These are phyloP conservation scores for Acrocalymma vagum DNA, from an alignment of 2,329 filamentous ascomycete genomes.

Conservation along the genomic window DNA sequence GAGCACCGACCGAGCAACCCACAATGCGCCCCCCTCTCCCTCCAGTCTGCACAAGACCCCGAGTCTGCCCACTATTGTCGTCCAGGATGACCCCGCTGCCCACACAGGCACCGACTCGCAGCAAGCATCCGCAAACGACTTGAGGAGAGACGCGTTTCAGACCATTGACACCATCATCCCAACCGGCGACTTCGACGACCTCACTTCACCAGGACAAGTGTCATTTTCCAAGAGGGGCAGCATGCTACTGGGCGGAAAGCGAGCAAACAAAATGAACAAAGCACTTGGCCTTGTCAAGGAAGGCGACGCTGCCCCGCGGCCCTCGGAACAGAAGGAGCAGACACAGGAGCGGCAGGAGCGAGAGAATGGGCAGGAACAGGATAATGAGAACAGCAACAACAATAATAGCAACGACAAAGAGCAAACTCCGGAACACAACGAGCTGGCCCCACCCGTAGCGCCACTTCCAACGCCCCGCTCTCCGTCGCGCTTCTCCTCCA, in stretches of 20 bases:
- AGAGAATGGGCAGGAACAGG: conserved; percentile 21
- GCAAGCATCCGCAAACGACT: conserved; percentile 3
- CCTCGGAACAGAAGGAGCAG: conserved; percentile 20
- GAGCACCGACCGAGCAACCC: conserved; percentile 28
- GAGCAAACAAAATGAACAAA: conserved; percentile 50
- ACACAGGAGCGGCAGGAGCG: conserved; percentile 22
- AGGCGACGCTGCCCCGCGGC: conserved; percentile 20
- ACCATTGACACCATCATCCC: conserved; percentile 64
- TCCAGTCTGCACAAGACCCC: conserved; percentile 47
- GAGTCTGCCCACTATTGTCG: conserved; percentile 54
- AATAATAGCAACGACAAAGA: too few species aligned
- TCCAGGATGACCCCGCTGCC: conserved; percentile 48
- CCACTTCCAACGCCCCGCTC: conserved; percentile 44
- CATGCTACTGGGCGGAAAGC: conserved; percentile 64
- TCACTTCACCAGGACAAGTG: conserved; percentile 60
- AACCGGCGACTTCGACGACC: conserved; percentile 60
- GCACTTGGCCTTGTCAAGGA: conserved; percentile 35
- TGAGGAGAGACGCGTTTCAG: conserved; percentile 7
- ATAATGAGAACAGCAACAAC: too few species aligned
- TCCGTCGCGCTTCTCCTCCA: conserved; percentile 45
- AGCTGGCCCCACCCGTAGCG: conserved; percentile 21
- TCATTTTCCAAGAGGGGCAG: conserved; percentile 69
- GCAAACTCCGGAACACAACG: conserved; percentile 15
- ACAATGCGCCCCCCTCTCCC: conserved; percentile 37
- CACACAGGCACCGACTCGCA: conserved; percentile 23